Evolutionary conservation across 2,329 filamentous ascomycete genomes (phyloP).

Genomic region (Aspergillus sp.): DNA sequence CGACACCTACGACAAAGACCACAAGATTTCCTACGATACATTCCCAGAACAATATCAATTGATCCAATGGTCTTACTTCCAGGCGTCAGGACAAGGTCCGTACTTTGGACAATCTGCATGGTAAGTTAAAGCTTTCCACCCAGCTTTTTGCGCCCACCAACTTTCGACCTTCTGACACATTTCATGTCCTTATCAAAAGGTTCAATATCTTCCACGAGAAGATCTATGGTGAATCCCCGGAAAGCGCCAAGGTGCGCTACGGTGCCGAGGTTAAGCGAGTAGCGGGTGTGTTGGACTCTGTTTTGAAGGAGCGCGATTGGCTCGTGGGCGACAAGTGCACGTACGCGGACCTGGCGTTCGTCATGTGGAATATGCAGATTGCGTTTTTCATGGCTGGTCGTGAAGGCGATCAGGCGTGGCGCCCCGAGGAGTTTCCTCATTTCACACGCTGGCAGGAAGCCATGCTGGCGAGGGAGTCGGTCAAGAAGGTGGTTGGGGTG

Average conservation of each 20-base stretch:
- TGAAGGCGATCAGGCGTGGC: constrained; percentile 1
- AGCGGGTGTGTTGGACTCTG: neutral
- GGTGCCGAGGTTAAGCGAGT: neutral
- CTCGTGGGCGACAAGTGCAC: constrained; percentile 1
- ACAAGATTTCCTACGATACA: neutral
- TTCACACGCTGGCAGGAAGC: constrained; percentile 2
- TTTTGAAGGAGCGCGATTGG: neutral
- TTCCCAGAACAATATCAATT: neutral
- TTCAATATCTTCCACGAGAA: constrained; percentile 1
- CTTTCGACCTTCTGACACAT: no score
- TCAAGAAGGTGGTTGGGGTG: neutral
- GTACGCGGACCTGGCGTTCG: constrained; percentile 2
- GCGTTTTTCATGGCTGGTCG: neutral
- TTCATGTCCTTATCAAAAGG: neutral
- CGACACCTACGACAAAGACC: neutral
- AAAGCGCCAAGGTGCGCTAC: neutral
- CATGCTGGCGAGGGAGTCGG: neutral
- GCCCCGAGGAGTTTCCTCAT: neutral
- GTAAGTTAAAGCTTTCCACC: neutral
- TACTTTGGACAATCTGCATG: constrained; percentile 3
- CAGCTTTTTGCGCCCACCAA: neutral
- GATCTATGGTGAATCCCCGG: neutral
- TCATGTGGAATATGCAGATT: constrained; percentile 10
- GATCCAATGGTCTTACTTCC: constrained; percentile 1
- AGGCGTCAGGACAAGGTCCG: neutral